Base-by-base conservation (phyloP, 2,329 filamentous ascomycete genomes). In the Aphanoascus verrucosus region DNA sequence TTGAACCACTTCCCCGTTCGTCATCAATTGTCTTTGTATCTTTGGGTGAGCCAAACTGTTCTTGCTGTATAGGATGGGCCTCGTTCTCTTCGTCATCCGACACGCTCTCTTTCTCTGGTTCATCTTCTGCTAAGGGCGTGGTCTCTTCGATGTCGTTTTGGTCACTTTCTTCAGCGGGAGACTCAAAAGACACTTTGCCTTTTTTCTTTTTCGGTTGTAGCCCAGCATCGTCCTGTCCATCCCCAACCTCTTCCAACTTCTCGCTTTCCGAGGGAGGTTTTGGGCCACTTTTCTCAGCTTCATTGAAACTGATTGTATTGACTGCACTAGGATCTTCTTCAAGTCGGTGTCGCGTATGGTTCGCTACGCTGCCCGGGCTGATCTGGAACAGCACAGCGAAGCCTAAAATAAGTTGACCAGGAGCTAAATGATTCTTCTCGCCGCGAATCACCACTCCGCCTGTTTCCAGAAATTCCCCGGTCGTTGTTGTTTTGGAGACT, bases 361-460 rank as follows among this genome's bases (percentile, higher is more conserved):
- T 85, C 3, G 77, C 78, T 66, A 88, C 86, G 69, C 89, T 95
- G 62, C 90, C 86, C 53, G 94, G 86, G 62, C 88, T 94, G 50
- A 97, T 84, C 62, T 82, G 84, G 69, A 94, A 98, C 69, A 94
- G 77, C 43, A 95, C 78, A 1, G 83, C 90, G 64, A 97, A 87
- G 0, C 93, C 93, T 32, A 98, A 79, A 1, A 96, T 74, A 28
- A 97, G 75, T 63, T 91, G 89, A 5, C 88, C 85, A 1, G 93
- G 91, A 0, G 91, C 87, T 35, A 98, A 69, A 61, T 86, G 93
- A 63, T 95, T 95, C 73, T 96, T 97, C 71, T 86, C 85, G 1
- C 90, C 91, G 37, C 80, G 79, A 46, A 96, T 77, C 68, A 84
- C 81, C 66, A 98, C 96, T 58, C 81, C 81, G 15, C 91, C 93